Evolutionary conservation across 2,329 filamentous ascomycete species (phyloP).

Genomic region (Cercospora berteroae): DNA sequence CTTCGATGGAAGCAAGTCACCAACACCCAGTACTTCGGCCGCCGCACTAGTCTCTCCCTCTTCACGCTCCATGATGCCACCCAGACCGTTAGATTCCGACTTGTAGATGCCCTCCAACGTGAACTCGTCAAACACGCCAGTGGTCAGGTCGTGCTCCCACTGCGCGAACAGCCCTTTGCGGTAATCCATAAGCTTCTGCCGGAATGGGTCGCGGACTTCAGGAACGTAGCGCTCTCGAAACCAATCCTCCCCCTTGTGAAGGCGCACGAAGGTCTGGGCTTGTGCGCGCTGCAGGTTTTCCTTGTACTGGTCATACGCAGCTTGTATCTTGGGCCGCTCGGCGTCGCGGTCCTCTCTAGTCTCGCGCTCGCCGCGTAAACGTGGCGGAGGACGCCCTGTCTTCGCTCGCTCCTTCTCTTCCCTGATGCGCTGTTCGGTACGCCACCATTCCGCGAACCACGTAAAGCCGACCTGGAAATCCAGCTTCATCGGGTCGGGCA

Average conservation of each 20-base stretch:
- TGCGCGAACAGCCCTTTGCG: conserved; percentile 75
- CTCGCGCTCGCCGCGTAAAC: conserved; percentile 63
- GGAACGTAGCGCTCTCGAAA: conserved; percentile 93
- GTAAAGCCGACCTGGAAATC: conserved; percentile 82
- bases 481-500: conserved; percentile 69
- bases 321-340: conserved; percentile 75
- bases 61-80: conserved; percentile 86
- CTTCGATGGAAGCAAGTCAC: conserved; percentile 79
- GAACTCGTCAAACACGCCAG: conserved; percentile 88
- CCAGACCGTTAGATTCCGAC: conserved; percentile 82
- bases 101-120: conserved; percentile 92
- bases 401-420: conserved; percentile 72
- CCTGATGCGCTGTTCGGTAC: conserved; percentile 76
- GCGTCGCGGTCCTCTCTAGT: conserved; percentile 71
- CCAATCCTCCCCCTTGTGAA: conserved; percentile 96
- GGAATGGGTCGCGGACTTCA: conserved; percentile 73
- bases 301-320: conserved; percentile 65
- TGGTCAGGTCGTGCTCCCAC: conserved; percentile 85
- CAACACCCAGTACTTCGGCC: conserved; percentile 88
- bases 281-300: conserved; percentile 57
- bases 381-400: conserved; percentile 62
- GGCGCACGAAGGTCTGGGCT: conserved; percentile 81
- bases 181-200: conserved; percentile 73
- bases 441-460: conserved; percentile 85
- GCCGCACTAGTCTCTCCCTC: conserved; percentile 90